Conservation (phyloP, 2,329 filamentous ascomycete species). For the Hymenoscyphus albidus region DNA sequence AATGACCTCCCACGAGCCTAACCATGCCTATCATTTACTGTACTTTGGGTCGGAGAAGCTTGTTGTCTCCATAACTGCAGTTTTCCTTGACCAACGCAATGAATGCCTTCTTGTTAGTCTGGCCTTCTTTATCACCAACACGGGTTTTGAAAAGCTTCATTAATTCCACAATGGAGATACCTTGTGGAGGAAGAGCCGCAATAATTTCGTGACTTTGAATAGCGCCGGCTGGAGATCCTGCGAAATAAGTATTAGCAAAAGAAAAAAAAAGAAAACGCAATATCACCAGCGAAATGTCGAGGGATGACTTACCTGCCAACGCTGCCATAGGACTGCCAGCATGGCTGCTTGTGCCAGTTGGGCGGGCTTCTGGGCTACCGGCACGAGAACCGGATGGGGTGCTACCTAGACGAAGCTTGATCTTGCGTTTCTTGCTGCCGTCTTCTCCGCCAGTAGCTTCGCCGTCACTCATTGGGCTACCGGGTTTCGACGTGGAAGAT, state of each 20-base stretch:
- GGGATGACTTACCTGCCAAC: constrained; percentile 18
- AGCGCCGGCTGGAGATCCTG: constrained; percentile 23
- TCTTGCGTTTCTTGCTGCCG: constrained; percentile 56
- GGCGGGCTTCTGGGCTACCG: constrained; percentile 49
- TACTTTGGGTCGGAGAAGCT: constrained; percentile 40
- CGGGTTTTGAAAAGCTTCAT: constrained; percentile 52
- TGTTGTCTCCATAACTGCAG: constrained; percentile 51
- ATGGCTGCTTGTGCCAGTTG: constrained; percentile 29
- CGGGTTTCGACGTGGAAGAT: constrained; percentile 28
- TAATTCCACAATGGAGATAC: constrained; percentile 52
- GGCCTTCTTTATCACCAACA: constrained; percentile 46
- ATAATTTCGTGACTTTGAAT: constrained; percentile 53
- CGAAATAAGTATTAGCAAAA: neutral
- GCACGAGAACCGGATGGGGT: constrained; percentile 55
- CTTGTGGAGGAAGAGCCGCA: constrained; percentile 48
- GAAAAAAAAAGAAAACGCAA: neutral
- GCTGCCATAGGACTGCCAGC: constrained; percentile 31
- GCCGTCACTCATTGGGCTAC: constrained; percentile 64
- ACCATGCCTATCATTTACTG: neutral
- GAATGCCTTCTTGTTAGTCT: constrained; percentile 53
- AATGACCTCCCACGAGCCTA: neutral
- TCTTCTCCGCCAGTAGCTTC: constrained; percentile 66
- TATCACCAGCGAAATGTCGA: constrained; percentile 1
- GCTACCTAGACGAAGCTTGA: constrained; percentile 48
- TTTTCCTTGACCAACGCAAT: constrained; percentile 56